A percentile compares a stretch with the other conserved stretches of the same genome.
These are phyloP conservation scores for Corylus heterophylla DNA, from an alignment of 306 rosid species.

Conservation along the genomic window DNA sequence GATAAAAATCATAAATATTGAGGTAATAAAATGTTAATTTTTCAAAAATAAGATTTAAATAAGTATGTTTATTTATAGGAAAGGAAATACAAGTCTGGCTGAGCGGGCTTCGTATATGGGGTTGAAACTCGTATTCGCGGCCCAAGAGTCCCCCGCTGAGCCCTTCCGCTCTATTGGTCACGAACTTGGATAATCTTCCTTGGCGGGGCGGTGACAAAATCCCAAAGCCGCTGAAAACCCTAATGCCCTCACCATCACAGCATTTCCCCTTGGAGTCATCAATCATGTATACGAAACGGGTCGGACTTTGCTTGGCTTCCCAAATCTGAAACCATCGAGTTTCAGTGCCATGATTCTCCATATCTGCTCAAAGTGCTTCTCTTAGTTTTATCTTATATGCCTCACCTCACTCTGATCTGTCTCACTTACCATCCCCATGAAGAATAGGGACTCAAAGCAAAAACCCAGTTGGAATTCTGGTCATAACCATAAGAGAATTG, in stretches of 20 bases:
- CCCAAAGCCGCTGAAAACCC: conserved; percentile 12
- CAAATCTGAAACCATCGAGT: neutral
- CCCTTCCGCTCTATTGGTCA: neutral
- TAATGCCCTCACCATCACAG: neutral
- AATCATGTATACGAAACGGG: neutral
- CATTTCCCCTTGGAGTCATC: neutral
- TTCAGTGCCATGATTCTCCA: neutral
- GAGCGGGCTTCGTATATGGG: too few relatives aligned
- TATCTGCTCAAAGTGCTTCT: neutral
- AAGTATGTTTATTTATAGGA: too few relatives aligned
- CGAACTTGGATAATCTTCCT: neutral
- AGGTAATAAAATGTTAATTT: too few relatives aligned
- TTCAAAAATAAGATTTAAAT: too few relatives aligned
- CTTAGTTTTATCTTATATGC: neutral
- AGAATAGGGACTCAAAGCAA: conserved; percentile 28
- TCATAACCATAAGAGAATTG: conserved; percentile 28
- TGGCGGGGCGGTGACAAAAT: neutral
- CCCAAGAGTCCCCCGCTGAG: neutral
- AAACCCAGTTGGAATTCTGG: conserved; percentile 16
- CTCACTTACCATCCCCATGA: conserved; percentile 30
- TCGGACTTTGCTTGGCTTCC: neutral
- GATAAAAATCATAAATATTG: too few relatives aligned
- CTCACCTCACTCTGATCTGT: neutral
- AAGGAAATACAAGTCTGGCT: too few relatives aligned
- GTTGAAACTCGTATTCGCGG: neutral